Conservation (phyloP, 1,139 yeast genomes). For the Blastobotrys petasosporus region DNA sequence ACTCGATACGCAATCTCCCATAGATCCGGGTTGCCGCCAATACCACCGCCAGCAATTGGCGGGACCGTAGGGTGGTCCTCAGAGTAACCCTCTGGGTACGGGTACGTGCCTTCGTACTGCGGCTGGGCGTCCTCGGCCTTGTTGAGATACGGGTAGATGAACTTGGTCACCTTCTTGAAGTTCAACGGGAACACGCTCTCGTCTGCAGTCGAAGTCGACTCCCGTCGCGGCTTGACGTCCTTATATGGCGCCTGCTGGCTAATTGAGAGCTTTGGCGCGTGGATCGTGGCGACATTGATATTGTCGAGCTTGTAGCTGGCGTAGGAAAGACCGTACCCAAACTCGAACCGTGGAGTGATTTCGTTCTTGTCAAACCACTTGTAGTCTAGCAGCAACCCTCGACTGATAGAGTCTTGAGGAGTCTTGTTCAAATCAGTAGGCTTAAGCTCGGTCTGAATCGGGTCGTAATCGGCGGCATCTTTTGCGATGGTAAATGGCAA, state of each 20-base stretch:
- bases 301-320: constrained; percentile 36
- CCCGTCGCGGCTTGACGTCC: too few relatives aligned
- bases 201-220: too few relatives aligned
- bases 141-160: constrained; percentile 1
- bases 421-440: constrained; percentile 27
- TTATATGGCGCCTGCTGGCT: too few relatives aligned
- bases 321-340: constrained; percentile 58
- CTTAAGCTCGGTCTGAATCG: constrained; percentile 43
- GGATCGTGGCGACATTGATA: too few relatives aligned
- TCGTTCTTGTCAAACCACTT: constrained; percentile 50
- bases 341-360: constrained; percentile 53
- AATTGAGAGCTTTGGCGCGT: too few relatives aligned
- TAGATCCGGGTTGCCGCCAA: constrained; percentile 47
- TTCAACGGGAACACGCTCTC: too few relatives aligned
- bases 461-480: constrained; percentile 49
- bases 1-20: constrained; percentile 45
- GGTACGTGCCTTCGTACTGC: neutral
- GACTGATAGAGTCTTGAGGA: constrained; percentile 7
- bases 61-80: neutral
- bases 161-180: neutral
- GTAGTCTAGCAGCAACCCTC: constrained; percentile 42
- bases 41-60: constrained; percentile 48
- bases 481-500: constrained; percentile 59
- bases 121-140: neutral
- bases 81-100: neutral